These are phyloP conservation scores for Pisolithus sp. DNA, from an alignment of 768 basidiomycete species.

Conservation along the genomic window DNA sequence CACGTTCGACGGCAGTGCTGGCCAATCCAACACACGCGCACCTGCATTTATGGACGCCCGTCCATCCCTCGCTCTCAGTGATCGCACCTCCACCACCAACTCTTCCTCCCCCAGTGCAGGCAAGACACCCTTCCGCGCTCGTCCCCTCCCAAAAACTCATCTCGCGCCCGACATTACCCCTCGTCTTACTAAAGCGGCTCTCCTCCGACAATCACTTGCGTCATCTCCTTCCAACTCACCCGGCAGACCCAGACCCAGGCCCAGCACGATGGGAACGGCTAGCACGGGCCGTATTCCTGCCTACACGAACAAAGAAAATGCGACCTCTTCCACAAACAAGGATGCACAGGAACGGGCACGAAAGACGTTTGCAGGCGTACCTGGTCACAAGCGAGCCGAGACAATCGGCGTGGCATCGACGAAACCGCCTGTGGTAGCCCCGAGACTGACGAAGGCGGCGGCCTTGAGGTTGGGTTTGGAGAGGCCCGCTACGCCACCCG, in stretches of 20 bases:
- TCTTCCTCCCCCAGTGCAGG: constrained; percentile 30
- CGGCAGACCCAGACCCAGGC: constrained; percentile 6
- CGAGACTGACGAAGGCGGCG: constrained; percentile 72
- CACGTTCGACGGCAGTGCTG: constrained; percentile 13
- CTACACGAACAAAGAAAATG: constrained; percentile 23
- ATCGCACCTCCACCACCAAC: constrained; percentile 22
- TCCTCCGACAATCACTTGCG: constrained; percentile 54
- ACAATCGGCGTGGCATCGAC: constrained; percentile 70
- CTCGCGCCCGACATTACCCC: constrained; percentile 65
- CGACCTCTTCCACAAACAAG: constrained; percentile 32
- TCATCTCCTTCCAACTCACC: constrained; percentile 33
- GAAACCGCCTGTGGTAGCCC: constrained; percentile 62
- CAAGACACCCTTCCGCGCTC: constrained; percentile 56
- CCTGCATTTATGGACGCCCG: constrained; percentile 20
- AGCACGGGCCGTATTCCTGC: constrained; percentile 29
- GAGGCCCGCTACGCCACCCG: constrained; percentile 31
- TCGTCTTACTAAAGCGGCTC: constrained; percentile 68
- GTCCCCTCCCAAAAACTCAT: constrained; percentile 57
- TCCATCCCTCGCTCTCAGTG: constrained; percentile 23
- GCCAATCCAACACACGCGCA: constrained; percentile 2
- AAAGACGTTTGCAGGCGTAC: constrained; percentile 69
- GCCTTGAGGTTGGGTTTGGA: constrained; percentile 57
- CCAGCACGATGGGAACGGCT: constrained; percentile 25
- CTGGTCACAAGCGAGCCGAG: constrained; percentile 71
- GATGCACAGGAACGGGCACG: constrained; percentile 57